Evolutionary conservation across 257 asterid genomes (phyloP).

Genomic region (Solanum pimpinellifolium): DNA sequence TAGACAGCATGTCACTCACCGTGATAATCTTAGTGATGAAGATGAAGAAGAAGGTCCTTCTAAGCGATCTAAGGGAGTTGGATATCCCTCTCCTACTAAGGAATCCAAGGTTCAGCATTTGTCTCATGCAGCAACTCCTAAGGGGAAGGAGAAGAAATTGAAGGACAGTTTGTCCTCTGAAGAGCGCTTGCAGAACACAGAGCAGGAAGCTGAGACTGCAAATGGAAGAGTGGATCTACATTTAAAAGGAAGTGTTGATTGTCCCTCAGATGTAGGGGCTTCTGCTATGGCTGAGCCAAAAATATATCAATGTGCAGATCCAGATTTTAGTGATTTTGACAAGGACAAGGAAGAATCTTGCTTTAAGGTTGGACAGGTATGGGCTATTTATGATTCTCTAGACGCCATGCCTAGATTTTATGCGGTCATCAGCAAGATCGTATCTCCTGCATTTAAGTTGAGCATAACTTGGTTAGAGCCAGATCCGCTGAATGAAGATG

Average conservation of each 20-base stretch:
- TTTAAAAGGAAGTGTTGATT: neutral
- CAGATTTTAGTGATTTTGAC: conserved; percentile 47
- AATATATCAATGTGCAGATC: conserved; percentile 22
- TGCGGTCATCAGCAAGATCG: conserved; percentile 22
- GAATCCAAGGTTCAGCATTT: neutral
- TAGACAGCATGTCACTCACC: conserved; percentile 19
- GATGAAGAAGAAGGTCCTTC: conserved; percentile 10
- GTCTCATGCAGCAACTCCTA: neutral
- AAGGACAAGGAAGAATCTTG: conserved; percentile 11
- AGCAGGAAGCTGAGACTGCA: neutral
- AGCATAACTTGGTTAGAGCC: conserved; percentile 56
- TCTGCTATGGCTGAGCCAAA: conserved; percentile 1
- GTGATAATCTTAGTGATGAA: conserved; percentile 5
- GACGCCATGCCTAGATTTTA: conserved; percentile 71
- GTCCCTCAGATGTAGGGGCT: neutral
- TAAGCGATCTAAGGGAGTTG: conserved; percentile 4
- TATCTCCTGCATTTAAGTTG: conserved; percentile 19
- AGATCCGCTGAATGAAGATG: conserved; percentile 22
- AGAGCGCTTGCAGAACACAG: conserved; percentile 3
- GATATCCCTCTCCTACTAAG: neutral
- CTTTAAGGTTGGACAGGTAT: conserved; percentile 40
- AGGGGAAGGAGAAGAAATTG: neutral
- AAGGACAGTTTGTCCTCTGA: neutral
- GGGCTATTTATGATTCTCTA: conserved; percentile 55
- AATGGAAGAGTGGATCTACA: neutral